Percentiles rank a stretch among this genome's conserved stretches.
Conservation (phyloP, 495 filamentous ascomycete species). For the Podospora tetraspora region DNA sequence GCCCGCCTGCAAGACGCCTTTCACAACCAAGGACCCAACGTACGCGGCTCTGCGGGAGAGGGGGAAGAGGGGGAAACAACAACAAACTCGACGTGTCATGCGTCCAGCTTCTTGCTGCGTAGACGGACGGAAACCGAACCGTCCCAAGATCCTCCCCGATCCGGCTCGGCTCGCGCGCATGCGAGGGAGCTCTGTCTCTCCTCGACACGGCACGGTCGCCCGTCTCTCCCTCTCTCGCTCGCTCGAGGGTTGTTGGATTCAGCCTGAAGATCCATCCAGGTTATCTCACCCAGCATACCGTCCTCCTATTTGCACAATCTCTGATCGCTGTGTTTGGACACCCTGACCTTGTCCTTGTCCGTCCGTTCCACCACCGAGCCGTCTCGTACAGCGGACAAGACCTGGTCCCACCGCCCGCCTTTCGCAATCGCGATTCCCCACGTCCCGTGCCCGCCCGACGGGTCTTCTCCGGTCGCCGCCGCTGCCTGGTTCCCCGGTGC, state of each 20-base stretch:
- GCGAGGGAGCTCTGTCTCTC: background rate
- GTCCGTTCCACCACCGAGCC: background rate
- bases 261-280: background rate
- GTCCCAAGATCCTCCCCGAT: background rate
- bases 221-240: background rate
- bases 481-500: background rate
- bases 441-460: background rate
- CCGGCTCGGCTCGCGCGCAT: background rate
- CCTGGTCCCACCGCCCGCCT: background rate
- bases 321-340: background rate
- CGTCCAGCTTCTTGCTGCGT: background rate
- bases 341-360: background rate
- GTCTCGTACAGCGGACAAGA: background rate
- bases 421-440: background rate
- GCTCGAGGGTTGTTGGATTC: background rate
- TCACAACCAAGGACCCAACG: background rate
- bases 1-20: background rate
- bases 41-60: background rate
- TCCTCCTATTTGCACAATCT: background rate
- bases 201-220: background rate
- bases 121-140: background rate
- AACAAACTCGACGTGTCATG: background rate
- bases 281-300: background rate
- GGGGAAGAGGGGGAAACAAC: background rate
- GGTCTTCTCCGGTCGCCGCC: background rate